A percentile compares a stretch with the other conserved stretches of the same genome.
Conservation (phyloP, 352 stramenopile genomes). For the Sclerospora graminicola region DNA sequence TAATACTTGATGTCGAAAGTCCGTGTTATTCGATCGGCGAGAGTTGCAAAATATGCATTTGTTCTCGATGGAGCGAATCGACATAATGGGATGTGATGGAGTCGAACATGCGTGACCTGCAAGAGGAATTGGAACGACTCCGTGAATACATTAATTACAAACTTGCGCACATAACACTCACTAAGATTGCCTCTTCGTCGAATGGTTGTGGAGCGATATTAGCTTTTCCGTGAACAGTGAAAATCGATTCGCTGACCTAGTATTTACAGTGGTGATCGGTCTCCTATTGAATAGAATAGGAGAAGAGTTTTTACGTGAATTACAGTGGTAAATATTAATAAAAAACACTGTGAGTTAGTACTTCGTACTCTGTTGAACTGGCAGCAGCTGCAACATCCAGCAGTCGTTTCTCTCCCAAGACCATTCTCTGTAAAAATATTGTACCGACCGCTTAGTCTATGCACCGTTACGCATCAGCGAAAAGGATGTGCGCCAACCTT, state of each 20-base stretch:
- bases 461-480: too few species aligned
- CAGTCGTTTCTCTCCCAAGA: too few species aligned
- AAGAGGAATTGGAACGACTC: constrained; percentile 2
- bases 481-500: too few species aligned
- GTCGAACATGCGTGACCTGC: constrained; percentile 6
- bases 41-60: constrained; percentile 7
- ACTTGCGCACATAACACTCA: background rate
- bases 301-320: too few species aligned
- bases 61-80: constrained; percentile 11
- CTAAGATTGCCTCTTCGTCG: background rate
- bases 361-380: too few species aligned
- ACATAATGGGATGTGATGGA: constrained; percentile 9
- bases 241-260: background rate
- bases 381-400: too few species aligned
- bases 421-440: too few species aligned
- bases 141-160: background rate
- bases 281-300: too few species aligned
- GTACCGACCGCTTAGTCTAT: too few species aligned
- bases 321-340: too few species aligned
- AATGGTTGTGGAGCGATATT: background rate
- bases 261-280: constrained; percentile 1
- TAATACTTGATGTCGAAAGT: constrained; percentile 5
- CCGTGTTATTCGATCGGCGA: constrained; percentile 1
- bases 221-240: background rate
- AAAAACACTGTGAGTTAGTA: too few species aligned